Conservation (phyloP, 306 rosid genomes). For the barrel medic (Medicago truncatula) region MtrunA17r5.0-ANR NC_053045.1:53570501-53571000, state of each 20-base stretch:
- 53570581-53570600: neutral
- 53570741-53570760: neutral
- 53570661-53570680: neutral
- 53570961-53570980: too few species aligned
- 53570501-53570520: too few species aligned
- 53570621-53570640: neutral
- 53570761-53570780: neutral
- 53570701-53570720: neutral
- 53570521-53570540: too few species aligned
- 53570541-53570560: too few species aligned
- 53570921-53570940: too few species aligned
- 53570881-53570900: too few species aligned
- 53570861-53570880: too few species aligned
- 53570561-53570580: neutral
- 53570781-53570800: neutral
- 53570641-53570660: neutral
- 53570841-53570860: too few species aligned
- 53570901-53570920: too few species aligned
- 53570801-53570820: neutral
- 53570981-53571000: too few species aligned
- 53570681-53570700: slow-evolving; percentile 13
- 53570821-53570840: neutral
- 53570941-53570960: too few species aligned
- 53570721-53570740: neutral
- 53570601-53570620: neutral